These are phyloP conservation scores for Fraxinus excelsior DNA, from an alignment of 257 asterid species.

Conservation along the genomic window DNA sequence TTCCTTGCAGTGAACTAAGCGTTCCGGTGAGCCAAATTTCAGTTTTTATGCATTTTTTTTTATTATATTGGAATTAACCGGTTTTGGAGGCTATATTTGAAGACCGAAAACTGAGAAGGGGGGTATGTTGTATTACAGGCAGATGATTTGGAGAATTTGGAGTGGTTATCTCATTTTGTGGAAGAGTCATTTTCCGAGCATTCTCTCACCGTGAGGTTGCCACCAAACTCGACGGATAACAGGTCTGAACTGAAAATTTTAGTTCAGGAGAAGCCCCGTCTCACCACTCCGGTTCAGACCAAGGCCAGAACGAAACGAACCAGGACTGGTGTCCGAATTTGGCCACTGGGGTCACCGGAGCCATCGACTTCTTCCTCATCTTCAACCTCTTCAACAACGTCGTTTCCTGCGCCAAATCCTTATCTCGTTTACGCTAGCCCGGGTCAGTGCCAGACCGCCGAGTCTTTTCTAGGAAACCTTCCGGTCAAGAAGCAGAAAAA, in stretches of 20 bases:
- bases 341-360: conserved; percentile 73
- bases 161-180: conserved; percentile 87
- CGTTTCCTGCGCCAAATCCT: conserved; percentile 38
- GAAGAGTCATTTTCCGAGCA: conserved; percentile 76
- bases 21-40: too few species aligned
- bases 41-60: not conserved
- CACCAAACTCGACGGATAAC: conserved; percentile 37
- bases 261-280: conserved; percentile 29
- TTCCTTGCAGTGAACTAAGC: too few species aligned
- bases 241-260: conserved; percentile 18
- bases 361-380: conserved; percentile 70
- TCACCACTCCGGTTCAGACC: conserved; percentile 78
- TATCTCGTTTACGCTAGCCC: conserved; percentile 21
- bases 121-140: conserved; percentile 36
- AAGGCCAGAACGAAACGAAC: conserved; percentile 88
- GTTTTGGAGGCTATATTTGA: not conserved
- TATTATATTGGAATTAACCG: not conserved
- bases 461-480: conserved; percentile 35
- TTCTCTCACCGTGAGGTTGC: conserved; percentile 50
- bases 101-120: not conserved
- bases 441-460: conserved; percentile 45
- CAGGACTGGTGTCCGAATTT: conserved; percentile 64
- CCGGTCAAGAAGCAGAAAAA: conserved; percentile 43
- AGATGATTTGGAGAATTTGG: conserved; percentile 84
- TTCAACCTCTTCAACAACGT: conserved; percentile 35